Evolutionary conservation across 768 basidiomycete genomes (phyloP).

Genomic region (Tylopilus balloui): DNA sequence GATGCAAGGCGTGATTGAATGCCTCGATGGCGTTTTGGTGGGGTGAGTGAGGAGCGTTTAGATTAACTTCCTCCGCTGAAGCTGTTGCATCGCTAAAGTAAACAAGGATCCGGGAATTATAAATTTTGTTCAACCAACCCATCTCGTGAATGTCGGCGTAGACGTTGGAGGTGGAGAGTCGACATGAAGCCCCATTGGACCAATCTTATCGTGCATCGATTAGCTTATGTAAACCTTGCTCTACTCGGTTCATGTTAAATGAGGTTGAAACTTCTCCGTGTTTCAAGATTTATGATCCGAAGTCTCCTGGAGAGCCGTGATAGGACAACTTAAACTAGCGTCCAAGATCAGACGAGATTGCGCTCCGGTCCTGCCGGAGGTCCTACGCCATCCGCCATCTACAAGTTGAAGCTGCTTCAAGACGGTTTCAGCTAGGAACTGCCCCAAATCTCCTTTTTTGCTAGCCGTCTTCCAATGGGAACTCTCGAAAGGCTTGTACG

Average conservation of each 20-base stretch:
- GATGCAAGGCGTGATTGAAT: constrained; percentile 49
- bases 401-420: no score
- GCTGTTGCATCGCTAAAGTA: constrained; percentile 38
- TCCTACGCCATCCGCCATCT: no score
- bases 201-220: constrained; percentile 20
- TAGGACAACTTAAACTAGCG: constrained; percentile 7
- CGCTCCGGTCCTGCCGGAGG: no score
- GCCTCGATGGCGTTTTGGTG: constrained; percentile 57
- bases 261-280: constrained; percentile 25
- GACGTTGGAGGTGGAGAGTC: constrained; percentile 3
- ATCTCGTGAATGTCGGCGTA: constrained; percentile 13
- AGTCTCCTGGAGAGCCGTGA: constrained; percentile 3
- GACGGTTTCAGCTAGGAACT: no score
- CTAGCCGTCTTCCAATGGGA: no score
- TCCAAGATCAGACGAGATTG: constrained; percentile 2
- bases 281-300: constrained; percentile 28
- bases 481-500: no score
- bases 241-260: constrained; percentile 10
- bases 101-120: constrained; percentile 1
- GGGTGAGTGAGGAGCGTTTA: constrained; percentile 62
- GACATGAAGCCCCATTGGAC: neutral
- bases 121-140: constrained; percentile 20
- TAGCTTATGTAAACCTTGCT: constrained; percentile 16
- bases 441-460: no score
- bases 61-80: constrained; percentile 48